These are phyloP conservation scores for Colletotrichum ledebouriae DNA, from an alignment of 2,329 filamentous ascomycete genomes.

Conservation along the genomic window DNA sequence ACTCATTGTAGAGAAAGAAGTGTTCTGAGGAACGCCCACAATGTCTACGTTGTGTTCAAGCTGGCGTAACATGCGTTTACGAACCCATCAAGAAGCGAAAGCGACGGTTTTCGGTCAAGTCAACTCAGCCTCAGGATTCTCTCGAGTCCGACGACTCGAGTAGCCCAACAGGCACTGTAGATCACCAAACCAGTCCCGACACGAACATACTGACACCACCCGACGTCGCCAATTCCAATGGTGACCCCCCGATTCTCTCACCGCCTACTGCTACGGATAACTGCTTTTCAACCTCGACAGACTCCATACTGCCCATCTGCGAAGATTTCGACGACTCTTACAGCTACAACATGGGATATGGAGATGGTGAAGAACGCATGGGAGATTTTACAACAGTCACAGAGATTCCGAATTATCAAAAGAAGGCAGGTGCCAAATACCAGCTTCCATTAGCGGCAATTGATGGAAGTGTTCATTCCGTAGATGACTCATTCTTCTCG, in stretches of 20 bases:
- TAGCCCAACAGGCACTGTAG: conserved; percentile 17
- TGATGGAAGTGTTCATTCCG: conserved; percentile 12
- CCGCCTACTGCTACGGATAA: conserved; percentile 14
- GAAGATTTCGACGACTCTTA: conserved; percentile 24
- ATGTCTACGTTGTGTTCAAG: conserved; percentile 41
- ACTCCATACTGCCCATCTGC: conserved; percentile 9
- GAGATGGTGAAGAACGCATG: background rate
- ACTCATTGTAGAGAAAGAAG: conserved; percentile 37
- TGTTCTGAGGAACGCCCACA: conserved; percentile 42
- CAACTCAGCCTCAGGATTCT: conserved; percentile 3
- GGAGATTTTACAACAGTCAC: conserved; percentile 22
- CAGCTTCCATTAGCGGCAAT: conserved; percentile 7
- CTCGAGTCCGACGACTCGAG: conserved; percentile 26
- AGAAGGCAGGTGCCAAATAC: background rate
- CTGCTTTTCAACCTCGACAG: conserved; percentile 16
- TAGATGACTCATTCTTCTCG: conserved; percentile 25
- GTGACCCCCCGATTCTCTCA: conserved; percentile 10
- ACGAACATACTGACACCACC: conserved; percentile 28
- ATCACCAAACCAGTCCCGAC: conserved; percentile 33
- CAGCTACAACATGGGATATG: conserved; percentile 17
- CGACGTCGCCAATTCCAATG: conserved; percentile 10
- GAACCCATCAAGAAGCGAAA: conserved; percentile 43
- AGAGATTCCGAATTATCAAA: conserved; percentile 10
- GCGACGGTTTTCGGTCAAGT: conserved; percentile 27
- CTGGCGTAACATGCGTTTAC: conserved; percentile 39